Base-by-base conservation (phyloP, 2,329 filamentous ascomycete species). In the Penicillium psychrosexuale region DNA sequence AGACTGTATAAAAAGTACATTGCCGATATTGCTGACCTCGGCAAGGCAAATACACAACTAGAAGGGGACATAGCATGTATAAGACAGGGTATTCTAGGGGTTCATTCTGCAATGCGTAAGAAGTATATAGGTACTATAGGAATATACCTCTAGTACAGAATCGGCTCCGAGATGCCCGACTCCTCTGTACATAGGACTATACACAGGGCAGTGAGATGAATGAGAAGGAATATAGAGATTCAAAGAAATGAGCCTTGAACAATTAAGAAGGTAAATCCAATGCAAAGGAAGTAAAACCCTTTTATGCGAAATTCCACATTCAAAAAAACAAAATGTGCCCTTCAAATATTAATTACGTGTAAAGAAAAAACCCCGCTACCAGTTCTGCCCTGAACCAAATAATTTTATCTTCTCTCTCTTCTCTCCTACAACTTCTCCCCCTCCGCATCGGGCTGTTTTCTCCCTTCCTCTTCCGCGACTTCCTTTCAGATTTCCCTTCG, bases 331-430 rank as follows among this genome's bases (percentile, higher is more conserved):
- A 15, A 44, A 31, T 31, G 42, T 44, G 30, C 30, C 34, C 37
- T 40, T 17, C 5, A 27, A 27, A 24, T 40, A 43, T 55, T 51
- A 55, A 47, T 55, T 51, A 55, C 52, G 44, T 53, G 56, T 59
- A 58, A 60, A 43, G 56, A 60, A 55, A 58, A 55, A 52, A 47
- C 56, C 62, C 61, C 63, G 61, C 62, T 65, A 65, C 59, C 61
- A 62, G 55, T 51, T 55, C 51, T 53, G 61, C 57, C 62, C 57
- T 63, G 60, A 60, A 62, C 61, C 62, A 64, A 63, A 64, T 65
- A 63, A 61, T 65, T 65, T 65, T 65, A 59, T 65, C 53, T 56
- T 62, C 60, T 61, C 61, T 63, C 61, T 58, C 60, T 60, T 57
- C 59, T 61, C 57, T 59, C 52, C 54, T 51, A 53, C 55, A 56